A percentile compares a stretch with the other conserved stretches of the same genome.
These are phyloP conservation scores for Entophlyctis luteolus DNA, from an alignment of 192 early-diverging fungal genomes.

Conservation along the genomic window DNA sequence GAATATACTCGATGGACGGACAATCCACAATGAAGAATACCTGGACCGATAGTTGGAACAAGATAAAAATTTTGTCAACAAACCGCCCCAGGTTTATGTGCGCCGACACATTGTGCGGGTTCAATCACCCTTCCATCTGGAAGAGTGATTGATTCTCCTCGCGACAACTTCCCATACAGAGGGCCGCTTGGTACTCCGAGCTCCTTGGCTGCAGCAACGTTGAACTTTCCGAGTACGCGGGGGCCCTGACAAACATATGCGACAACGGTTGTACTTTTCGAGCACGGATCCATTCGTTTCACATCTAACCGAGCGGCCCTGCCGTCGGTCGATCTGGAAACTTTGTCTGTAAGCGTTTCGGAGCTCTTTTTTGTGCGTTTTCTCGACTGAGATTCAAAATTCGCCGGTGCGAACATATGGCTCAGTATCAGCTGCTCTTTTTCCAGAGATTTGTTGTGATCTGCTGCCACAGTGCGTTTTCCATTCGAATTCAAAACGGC, in stretches of 20 bases:
- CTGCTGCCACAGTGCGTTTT: background rate
- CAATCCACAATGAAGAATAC: slow-evolving; percentile 40
- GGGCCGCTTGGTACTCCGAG: slow-evolving; percentile 49
- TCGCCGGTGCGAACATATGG: slow-evolving; percentile 22
- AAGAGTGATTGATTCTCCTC: slow-evolving; percentile 54
- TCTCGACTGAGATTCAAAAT: background rate
- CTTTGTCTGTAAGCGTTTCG: background rate
- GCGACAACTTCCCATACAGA: slow-evolving; percentile 53
- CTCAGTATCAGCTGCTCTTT: slow-evolving; percentile 12
- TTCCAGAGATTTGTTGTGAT: slow-evolving; percentile 3
- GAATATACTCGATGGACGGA: slow-evolving; percentile 33
- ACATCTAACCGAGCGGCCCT: background rate
- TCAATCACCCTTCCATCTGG: slow-evolving; percentile 65
- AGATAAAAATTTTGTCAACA: background rate
- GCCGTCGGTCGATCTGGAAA: background rate
- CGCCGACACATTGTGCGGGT: slow-evolving; percentile 66
- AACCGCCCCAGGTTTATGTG: slow-evolving; percentile 54
- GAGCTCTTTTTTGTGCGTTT: background rate
- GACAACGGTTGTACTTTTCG: slow-evolving; percentile 15
- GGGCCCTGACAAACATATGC: slow-evolving; percentile 71
- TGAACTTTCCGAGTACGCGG: slow-evolving; percentile 67
- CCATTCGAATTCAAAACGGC: slow-evolving; percentile 1
- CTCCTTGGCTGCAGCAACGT: slow-evolving; percentile 52
- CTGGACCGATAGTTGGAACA: background rate
- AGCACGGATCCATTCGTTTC: background rate